These are phyloP conservation scores for Tetratostichococcus sp. DNA, from an alignment of 139 green algal species.

Conservation along the genomic window DNA sequence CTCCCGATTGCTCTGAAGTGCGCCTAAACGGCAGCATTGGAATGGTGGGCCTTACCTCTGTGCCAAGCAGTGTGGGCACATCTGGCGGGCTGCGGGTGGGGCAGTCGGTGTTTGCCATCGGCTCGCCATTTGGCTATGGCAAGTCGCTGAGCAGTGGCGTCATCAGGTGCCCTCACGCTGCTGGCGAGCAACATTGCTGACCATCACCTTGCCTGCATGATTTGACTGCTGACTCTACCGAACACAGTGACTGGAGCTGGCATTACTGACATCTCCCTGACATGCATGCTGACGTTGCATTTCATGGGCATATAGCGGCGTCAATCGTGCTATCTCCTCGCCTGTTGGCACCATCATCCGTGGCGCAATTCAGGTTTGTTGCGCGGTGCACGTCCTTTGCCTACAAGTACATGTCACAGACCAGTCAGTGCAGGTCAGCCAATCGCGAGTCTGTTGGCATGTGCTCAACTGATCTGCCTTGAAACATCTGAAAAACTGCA, in stretches of 20 bases:
- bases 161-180: slow-evolving; percentile 18
- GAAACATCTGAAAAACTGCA: slow-evolving; percentile 30
- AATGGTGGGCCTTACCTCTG: neutral
- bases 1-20: too few relatives aligned
- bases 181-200: too few relatives aligned
- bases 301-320: slow-evolving; percentile 35
- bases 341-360: slow-evolving; percentile 61
- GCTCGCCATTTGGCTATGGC: slow-evolving; percentile 41
- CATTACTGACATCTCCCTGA: too few relatives aligned
- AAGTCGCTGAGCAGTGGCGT: slow-evolving; percentile 53
- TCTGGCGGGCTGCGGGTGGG: slow-evolving; percentile 50
- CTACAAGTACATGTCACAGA: too few relatives aligned
- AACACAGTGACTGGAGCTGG: too few relatives aligned
- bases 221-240: too few relatives aligned
- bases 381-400: too few relatives aligned
- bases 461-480: neutral
- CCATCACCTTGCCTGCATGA: too few relatives aligned
- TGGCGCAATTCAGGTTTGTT: slow-evolving; percentile 63
- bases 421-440: too few relatives aligned
- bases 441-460: neutral
- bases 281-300: too few relatives aligned
- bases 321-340: slow-evolving; percentile 57
- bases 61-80: slow-evolving; percentile 25
- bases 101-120: slow-evolving; percentile 63
- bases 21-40: neutral